These are phyloP conservation scores for Xerocomellus dryophilus DNA, from an alignment of 768 basidiomycete genomes.

Conservation along the genomic window DNA sequence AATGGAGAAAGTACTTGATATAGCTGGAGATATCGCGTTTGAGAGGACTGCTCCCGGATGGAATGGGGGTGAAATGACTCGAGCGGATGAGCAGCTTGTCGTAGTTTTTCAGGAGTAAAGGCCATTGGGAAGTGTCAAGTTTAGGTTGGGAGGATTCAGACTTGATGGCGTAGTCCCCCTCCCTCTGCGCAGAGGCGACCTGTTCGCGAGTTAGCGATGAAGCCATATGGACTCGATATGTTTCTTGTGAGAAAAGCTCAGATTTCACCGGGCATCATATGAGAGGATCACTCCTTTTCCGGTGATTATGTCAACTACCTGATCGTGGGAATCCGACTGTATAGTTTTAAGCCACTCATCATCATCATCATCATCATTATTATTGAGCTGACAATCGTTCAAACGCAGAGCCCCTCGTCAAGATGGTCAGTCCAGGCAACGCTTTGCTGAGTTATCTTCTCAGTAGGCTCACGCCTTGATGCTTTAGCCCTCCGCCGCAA, in stretches of 20 bases:
- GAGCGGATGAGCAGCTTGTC: conserved; percentile 94
- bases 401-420: conserved; percentile 26
- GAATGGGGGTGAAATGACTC: conserved; percentile 97
- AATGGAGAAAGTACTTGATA: conserved; percentile 62
- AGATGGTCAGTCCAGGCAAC: conserved; percentile 73
- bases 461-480: conserved; percentile 76
- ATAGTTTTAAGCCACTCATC: conserved; percentile 42
- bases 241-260: background rate
- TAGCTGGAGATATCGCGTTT: conserved; percentile 92
- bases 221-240: conserved; percentile 16
- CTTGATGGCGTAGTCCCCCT: conserved; percentile 79
- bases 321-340: conserved; percentile 41
- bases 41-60: conserved; percentile 87
- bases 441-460: conserved; percentile 91
- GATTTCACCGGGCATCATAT: conserved; percentile 17
- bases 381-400: background rate
- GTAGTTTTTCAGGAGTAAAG: conserved; percentile 96
- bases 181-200: conserved; percentile 69
- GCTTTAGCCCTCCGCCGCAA: conserved; percentile 54
- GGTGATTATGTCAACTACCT: conserved; percentile 9
- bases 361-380: background rate
- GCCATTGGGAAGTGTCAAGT: conserved; percentile 97
- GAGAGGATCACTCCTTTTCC: conserved; percentile 10
- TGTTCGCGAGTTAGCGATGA: conserved; percentile 55
- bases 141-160: conserved; percentile 69